These are phyloP conservation scores for Ilyonectria robusta DNA, from an alignment of 2,329 filamentous ascomycete genomes.

Conservation along the genomic window DNA sequence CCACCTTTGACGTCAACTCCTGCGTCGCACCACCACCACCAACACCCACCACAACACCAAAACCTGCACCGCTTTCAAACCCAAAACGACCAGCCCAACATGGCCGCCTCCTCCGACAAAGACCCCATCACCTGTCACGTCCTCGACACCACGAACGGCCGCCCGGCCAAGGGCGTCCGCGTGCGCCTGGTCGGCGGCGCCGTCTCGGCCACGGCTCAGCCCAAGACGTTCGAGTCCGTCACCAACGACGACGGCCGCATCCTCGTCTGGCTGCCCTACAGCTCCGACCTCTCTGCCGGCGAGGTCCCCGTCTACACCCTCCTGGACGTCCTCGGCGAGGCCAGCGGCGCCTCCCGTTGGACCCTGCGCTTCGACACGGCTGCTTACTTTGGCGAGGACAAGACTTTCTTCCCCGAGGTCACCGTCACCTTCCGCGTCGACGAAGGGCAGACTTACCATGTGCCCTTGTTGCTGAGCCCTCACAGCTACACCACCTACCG, in stretches of 20 bases:
- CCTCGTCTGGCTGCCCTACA: conserved; percentile 75
- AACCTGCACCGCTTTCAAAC: conserved; percentile 19
- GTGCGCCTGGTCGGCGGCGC: conserved; percentile 73
- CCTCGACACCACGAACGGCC: conserved; percentile 84
- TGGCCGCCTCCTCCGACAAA: conserved; percentile 54
- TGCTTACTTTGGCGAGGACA: conserved; percentile 76
- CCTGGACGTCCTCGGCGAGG: conserved; percentile 66
- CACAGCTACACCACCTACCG: conserved; percentile 88
- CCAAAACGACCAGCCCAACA: conserved; percentile 17
- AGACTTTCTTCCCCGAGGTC: conserved; percentile 74
- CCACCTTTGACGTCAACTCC: conserved; percentile 37
- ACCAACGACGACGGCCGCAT: conserved; percentile 86
- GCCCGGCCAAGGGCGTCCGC: conserved; percentile 75
- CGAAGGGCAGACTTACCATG: conserved; percentile 80
- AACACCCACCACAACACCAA: conserved; percentile 12
- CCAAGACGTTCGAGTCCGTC: conserved; percentile 72
- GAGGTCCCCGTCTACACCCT: conserved; percentile 72
- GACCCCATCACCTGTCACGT: conserved; percentile 88
- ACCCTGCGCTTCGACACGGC: conserved; percentile 81
- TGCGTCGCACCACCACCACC: conserved; percentile 29
- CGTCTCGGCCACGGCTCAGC: conserved; percentile 50
- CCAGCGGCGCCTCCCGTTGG: conserved; percentile 68
- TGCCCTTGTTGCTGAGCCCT: conserved; percentile 82
- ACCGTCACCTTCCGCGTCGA: conserved; percentile 67
- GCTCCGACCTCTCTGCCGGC: conserved; percentile 63